Evolutionary conservation across 2,329 filamentous ascomycete species (phyloP).

Genomic region (Alternaria dauci): DNA sequence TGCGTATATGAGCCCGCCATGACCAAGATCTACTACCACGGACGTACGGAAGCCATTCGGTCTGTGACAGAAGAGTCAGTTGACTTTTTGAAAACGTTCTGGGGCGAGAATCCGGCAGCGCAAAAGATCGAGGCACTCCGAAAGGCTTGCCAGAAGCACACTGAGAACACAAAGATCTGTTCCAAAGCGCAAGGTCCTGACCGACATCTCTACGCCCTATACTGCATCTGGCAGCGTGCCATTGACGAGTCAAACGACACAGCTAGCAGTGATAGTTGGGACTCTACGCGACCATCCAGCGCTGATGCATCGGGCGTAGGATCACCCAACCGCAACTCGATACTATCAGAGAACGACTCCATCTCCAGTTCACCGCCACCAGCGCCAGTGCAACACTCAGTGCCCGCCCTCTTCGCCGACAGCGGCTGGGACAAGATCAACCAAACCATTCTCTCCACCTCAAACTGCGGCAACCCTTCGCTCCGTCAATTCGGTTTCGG

Average conservation of each 20-base stretch:
- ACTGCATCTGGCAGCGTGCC: constrained; percentile 91
- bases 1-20: constrained; percentile 98
- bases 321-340: constrained; percentile 64
- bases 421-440: constrained; percentile 94
- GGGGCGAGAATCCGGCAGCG: constrained; percentile 85
- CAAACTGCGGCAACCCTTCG: constrained; percentile 97
- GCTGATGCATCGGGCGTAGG: constrained; percentile 61
- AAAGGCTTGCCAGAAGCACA: constrained; percentile 84
- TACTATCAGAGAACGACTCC: constrained; percentile 60
- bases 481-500: constrained; percentile 97
- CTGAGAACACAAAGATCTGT: constrained; percentile 80
- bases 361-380: constrained; percentile 63
- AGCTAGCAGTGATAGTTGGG: constrained; percentile 64
- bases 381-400: constrained; percentile 55
- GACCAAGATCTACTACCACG: constrained; percentile 94
- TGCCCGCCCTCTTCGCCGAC: constrained; percentile 87
- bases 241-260: constrained; percentile 74
- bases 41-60: constrained; percentile 91
- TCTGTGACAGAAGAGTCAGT: constrained; percentile 83
- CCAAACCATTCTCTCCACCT: constrained; percentile 91
- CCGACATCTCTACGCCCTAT: constrained; percentile 90
- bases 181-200: constrained; percentile 92
- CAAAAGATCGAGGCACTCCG: constrained; percentile 86
- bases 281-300: constrained; percentile 57
- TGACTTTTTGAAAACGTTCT: constrained; percentile 93